phyloP scores from a whole-genome alignment of 345 rosid species.

The Syzygium jambos region DNA sequence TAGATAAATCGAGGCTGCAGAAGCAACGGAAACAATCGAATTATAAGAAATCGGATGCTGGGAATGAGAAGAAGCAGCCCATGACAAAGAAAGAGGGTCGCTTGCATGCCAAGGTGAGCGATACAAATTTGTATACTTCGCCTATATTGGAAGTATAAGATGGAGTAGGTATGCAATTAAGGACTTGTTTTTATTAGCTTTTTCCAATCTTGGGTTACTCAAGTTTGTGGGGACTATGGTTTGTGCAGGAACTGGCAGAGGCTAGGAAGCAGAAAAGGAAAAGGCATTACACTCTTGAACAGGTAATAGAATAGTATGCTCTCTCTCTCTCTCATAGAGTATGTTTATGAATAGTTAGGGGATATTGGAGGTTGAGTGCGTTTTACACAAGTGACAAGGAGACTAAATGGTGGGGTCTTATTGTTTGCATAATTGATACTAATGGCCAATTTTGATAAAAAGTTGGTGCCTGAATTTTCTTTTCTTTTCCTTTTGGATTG shows the following conservation, averaged over 20 bases:
- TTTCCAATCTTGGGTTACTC: not conserved
- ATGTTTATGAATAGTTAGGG: not conserved
- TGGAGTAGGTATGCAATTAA: not conserved
- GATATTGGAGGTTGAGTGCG: not conserved
- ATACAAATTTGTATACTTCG: not conserved
- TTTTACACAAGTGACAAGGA: not conserved
- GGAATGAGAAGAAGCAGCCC: not conserved
- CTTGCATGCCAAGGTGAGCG: slow-evolving; percentile 37
- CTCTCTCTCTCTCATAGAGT: no score
- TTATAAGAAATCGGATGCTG: not conserved
- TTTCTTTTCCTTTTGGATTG: not conserved
- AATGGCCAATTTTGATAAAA: not conserved
- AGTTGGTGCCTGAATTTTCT: not conserved
- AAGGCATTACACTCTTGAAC: slow-evolving; percentile 74
- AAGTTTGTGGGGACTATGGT: not conserved
- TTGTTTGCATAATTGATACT: not conserved
- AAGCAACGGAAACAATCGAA: not conserved
- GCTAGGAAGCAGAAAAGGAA: slow-evolving; percentile 88
- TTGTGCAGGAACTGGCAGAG: slow-evolving; percentile 56
- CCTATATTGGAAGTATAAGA: not conserved
- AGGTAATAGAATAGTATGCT: slow-evolving; percentile 18
- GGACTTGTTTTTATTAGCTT: not conserved
- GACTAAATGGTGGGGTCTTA: not conserved
- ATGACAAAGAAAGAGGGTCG: slow-evolving; percentile 34
- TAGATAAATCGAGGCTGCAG: slow-evolving; percentile 1